Percentiles rank a stretch among this genome's conserved stretches.
Conservation (phyloP, 1,284 basidiomycete genomes). For the Golubevia sp. region DNA sequence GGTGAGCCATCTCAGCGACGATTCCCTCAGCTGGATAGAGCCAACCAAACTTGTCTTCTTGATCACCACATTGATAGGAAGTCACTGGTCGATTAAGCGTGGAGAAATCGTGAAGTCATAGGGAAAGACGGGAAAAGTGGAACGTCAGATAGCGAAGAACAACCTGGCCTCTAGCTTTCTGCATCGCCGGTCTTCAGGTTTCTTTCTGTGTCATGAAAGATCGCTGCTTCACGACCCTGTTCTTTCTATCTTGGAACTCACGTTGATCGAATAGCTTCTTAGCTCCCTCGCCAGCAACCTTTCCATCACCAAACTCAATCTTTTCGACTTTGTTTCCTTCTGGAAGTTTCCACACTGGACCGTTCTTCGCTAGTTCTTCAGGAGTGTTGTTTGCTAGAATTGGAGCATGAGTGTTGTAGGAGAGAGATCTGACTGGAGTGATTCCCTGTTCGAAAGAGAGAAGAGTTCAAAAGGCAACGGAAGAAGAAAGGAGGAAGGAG, state of each 20-base stretch:
- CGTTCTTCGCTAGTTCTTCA: slow-evolving; percentile 8
- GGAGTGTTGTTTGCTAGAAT: slow-evolving; percentile 14
- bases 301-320: slow-evolving; percentile 58
- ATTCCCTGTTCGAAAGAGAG: slow-evolving; percentile 47
- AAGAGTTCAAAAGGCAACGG: not conserved
- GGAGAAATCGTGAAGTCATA: not conserved
- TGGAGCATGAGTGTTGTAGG: slow-evolving; percentile 51
- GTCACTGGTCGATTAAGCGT: slow-evolving; percentile 40
- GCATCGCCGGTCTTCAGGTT: too few relatives aligned
- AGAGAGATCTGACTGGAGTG: slow-evolving; percentile 59
- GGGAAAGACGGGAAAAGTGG: not conserved
- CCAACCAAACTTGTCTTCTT: slow-evolving; percentile 50
- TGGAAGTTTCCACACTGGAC: slow-evolving; percentile 28
- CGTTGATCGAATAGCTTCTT: slow-evolving; percentile 27
- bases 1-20: too few relatives aligned
- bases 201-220: not conserved
- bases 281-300: slow-evolving; percentile 48
- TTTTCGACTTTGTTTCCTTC: slow-evolving; percentile 37
- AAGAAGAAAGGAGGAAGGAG: not conserved
- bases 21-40: slow-evolving; percentile 58
- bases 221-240: too few relatives aligned
- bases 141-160: too few relatives aligned
- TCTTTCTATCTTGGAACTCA: slow-evolving; percentile 6
- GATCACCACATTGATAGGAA: slow-evolving; percentile 43
- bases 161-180: too few relatives aligned